phyloP scores from a whole-genome alignment of 1,284 basidiomycete genomes.

The Cutaneotrichosporon daszewskae region DNA sequence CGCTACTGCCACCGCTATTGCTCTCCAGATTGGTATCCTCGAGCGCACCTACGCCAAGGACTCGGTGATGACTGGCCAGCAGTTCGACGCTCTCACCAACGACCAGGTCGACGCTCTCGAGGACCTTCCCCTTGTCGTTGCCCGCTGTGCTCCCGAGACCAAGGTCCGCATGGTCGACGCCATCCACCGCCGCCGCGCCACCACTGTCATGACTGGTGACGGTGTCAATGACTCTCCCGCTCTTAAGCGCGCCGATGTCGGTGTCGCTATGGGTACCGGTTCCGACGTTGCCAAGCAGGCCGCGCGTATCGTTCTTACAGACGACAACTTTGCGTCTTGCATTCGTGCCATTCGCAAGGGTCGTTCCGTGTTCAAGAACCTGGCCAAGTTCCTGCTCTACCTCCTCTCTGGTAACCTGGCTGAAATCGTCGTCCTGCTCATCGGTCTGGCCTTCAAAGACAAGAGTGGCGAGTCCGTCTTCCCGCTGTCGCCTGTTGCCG shows the following conservation, averaged over 20 bases:
- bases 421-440: conserved; percentile 57
- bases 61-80: conserved; percentile 53
- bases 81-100: conserved; percentile 62
- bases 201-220: conserved; percentile 50
- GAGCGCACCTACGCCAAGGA: conserved; percentile 45
- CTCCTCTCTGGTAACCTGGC: conserved; percentile 58
- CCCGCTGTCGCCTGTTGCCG: conserved; percentile 61
- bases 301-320: conserved; percentile 60
- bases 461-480: conserved; percentile 56
- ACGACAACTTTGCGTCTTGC: conserved; percentile 69
- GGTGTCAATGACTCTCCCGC: conserved; percentile 59
- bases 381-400: conserved; percentile 50
- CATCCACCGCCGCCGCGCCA: conserved; percentile 51
- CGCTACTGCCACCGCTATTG: conserved; percentile 52
- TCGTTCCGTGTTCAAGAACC: conserved; percentile 52
- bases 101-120: conserved; percentile 57
- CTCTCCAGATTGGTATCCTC: conserved; percentile 54
- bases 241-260: conserved; percentile 57
- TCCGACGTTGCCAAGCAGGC: conserved; percentile 61
- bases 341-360: conserved; percentile 62
- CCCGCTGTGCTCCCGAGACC: conserved; percentile 55
- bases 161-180: conserved; percentile 58
- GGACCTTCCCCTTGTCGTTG: conserved; percentile 57
- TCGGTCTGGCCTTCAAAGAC: conserved; percentile 66
- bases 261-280: conserved; percentile 68